Conservation (phyloP, 2,329 filamentous ascomycete genomes). For the Colletotrichum sp. region DNA sequence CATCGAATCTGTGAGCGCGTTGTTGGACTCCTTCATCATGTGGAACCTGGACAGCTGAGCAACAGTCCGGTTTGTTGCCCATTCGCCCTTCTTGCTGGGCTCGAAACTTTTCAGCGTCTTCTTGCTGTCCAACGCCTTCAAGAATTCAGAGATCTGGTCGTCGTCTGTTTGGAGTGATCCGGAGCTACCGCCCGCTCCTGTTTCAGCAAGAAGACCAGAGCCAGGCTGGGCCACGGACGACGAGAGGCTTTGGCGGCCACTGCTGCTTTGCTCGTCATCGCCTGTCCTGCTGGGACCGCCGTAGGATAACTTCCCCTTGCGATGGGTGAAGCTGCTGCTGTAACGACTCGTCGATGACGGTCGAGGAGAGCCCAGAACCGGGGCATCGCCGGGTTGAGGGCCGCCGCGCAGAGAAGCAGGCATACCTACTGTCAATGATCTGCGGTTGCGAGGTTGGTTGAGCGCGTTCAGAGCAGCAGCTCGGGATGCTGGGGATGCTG, state of each 20-base stretch:
- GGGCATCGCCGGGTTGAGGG: slow-evolving; percentile 66
- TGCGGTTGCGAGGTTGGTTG: slow-evolving; percentile 69
- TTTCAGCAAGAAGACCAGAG: slow-evolving; percentile 79
- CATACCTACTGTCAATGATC: slow-evolving; percentile 77
- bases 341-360: slow-evolving; percentile 81
- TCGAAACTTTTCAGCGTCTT: slow-evolving; percentile 87
- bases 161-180: slow-evolving; percentile 78
- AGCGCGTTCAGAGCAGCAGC: slow-evolving; percentile 53
- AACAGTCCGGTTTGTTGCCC: slow-evolving; percentile 75
- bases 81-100: slow-evolving; percentile 68
- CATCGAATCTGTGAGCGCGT: slow-evolving; percentile 89
- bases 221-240: slow-evolving; percentile 75
- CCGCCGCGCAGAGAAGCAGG: slow-evolving; percentile 74
- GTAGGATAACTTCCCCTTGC: slow-evolving; percentile 78
- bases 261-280: slow-evolving; percentile 79
- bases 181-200: slow-evolving; percentile 69
- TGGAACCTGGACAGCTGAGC: slow-evolving; percentile 87
- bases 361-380: slow-evolving; percentile 78
- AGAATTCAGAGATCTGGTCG: slow-evolving; percentile 90
- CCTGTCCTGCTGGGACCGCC: slow-evolving; percentile 70
- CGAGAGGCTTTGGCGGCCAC: slow-evolving; percentile 77
- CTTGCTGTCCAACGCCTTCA: slow-evolving; percentile 86
- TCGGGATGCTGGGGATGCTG: slow-evolving; percentile 58
- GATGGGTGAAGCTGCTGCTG: slow-evolving; percentile 92
- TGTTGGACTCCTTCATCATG: slow-evolving; percentile 87